These are phyloP conservation scores for Entomortierella lignicola DNA, from an alignment of 192 early-diverging fungal genomes.

Conservation along the genomic window DNA sequence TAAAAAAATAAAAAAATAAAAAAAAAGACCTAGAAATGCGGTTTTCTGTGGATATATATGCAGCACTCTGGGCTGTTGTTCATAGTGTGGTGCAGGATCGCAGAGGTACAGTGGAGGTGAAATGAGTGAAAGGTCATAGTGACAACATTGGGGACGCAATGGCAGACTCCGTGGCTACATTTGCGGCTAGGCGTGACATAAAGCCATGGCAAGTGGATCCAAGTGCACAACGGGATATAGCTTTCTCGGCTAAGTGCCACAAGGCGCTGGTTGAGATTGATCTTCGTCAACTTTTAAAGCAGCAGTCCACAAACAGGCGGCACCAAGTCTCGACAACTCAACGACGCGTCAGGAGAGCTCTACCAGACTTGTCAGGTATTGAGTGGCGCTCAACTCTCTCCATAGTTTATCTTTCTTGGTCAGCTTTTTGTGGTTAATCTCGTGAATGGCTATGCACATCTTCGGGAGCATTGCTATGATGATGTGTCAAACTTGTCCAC, in stretches of 20 bases:
- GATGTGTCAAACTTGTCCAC: too few species aligned
- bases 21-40: too few species aligned
- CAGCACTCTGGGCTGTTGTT: too few species aligned
- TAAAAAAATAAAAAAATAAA: too few species aligned
- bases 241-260: background rate
- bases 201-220: conserved; percentile 4
- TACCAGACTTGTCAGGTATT: too few species aligned
- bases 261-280: background rate
- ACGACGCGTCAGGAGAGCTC: conserved; percentile 8
- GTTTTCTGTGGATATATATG: too few species aligned
- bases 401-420: too few species aligned
- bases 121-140: conserved; percentile 5
- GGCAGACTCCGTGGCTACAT: conserved; percentile 4
- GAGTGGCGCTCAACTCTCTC: too few species aligned
- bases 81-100: too few species aligned
- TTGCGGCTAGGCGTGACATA: background rate
- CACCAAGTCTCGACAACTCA: conserved; percentile 16
- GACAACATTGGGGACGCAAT: background rate
- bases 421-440: too few species aligned
- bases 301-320: conserved; percentile 4
- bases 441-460: too few species aligned
- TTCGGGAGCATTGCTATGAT: too few species aligned
- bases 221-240: conserved; percentile 1
- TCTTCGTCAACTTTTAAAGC: conserved; percentile 11
- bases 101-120: conserved; percentile 11